Evolutionary conservation across 495 filamentous ascomycete species (phyloP), one percentile per base, ranked within the genome.

Genomic region (Extremus antarcticus): DNA sequence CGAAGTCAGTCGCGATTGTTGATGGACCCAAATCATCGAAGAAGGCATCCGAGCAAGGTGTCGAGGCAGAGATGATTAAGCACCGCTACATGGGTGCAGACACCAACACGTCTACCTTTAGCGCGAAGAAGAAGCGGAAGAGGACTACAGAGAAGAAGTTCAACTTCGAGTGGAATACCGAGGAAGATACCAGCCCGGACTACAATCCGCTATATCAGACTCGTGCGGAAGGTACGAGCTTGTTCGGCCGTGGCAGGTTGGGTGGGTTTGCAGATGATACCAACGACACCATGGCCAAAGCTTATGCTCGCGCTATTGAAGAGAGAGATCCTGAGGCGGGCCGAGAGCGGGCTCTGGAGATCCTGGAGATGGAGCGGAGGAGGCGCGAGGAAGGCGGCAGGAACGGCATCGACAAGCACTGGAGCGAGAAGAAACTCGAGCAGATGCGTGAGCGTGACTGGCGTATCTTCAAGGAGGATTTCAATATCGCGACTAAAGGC

Each of bases 391-490:
- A 89, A 55, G 76, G 85, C 46, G 81, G 84, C 7, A 74, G 84
- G 48, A 83, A 76, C 62, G 77, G 78, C 59, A 67, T 88, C 9
- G 86, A 88, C 60, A 92, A 92, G 72, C 94, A 99, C 69, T 99
- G 94, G 94, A 94, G 87, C 46, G 90, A 97, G 71, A 99, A 99
- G 80, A 83, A 76, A 56, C 70, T 99, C 62, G 87, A 92, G 16
- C 85, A 92, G 62, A 99, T 99, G 92, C 87, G 89, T 59, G 90
- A 97, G 74, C 77, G 92, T 64, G 92, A 99, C 67, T 99, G 94
- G 94, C 86, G 92, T 65, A 97, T 99, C 61, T 95, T 99, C 78
- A 97, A 97, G 73, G 94, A 97, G 71, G 92, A 99, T 66, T 97
- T 95, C 74, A 94, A 95, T 63, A 99, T 99, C 69, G 75, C 79